Conservation (phyloP, 768 basidiomycete species). For the Saitozyma sp. region DNA sequence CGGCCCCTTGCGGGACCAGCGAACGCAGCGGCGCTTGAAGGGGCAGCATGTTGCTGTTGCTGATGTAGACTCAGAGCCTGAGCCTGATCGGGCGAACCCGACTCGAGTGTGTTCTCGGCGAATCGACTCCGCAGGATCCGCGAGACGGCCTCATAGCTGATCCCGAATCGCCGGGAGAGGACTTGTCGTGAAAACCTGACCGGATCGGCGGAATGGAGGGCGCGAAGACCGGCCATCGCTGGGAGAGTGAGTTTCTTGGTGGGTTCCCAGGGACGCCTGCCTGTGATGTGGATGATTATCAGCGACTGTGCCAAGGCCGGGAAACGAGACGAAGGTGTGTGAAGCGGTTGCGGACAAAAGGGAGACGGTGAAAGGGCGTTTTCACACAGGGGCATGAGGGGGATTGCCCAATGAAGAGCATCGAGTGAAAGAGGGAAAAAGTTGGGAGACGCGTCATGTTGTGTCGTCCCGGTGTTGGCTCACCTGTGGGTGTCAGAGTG, state of each 20-base stretch:
- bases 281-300: background rate
- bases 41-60: no score
- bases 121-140: constrained; percentile 74
- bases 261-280: constrained; percentile 62
- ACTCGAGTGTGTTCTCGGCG: background rate
- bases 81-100: background rate
- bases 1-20: no score
- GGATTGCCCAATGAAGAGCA: background rate
- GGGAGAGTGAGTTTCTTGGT: constrained; percentile 76
- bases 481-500: no score
- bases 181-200: constrained; percentile 65
- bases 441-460: no score
- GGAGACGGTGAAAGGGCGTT: background rate
- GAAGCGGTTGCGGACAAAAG: background rate
- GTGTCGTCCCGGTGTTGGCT: no score
- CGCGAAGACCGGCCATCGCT: constrained; percentile 77
- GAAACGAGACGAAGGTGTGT: background rate
- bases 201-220: constrained; percentile 66
- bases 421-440: no score
- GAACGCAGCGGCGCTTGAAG: no score
- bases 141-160: constrained; percentile 77
- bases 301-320: no score
- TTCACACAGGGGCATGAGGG: background rate
- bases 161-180: constrained; percentile 73
- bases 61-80: background rate